Percentiles rank a stretch among this genome's conserved stretches.
These are phyloP conservation scores for Talaromyces amestolkiae DNA, from an alignment of 2,329 filamentous ascomycete genomes.

Conservation along the genomic window DNA sequence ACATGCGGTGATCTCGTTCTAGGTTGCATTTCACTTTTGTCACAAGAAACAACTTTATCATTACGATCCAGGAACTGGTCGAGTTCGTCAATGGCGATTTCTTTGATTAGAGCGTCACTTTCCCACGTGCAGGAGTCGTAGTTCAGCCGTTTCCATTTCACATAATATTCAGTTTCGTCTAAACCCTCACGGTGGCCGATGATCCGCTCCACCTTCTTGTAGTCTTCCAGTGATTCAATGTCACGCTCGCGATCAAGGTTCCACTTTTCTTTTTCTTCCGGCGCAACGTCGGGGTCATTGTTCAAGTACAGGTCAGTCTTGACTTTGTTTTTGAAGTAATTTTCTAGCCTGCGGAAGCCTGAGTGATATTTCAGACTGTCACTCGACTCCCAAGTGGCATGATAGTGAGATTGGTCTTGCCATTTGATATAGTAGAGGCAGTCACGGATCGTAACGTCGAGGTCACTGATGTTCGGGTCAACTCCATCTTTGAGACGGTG, in stretches of 20 bases:
- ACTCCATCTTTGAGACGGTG: slow-evolving; percentile 73
- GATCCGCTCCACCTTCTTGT: slow-evolving; percentile 87
- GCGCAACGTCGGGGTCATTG: slow-evolving; percentile 69
- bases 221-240: slow-evolving; percentile 82
- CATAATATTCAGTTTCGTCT: slow-evolving; percentile 79
- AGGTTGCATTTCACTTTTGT: slow-evolving; percentile 71
- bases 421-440: slow-evolving; percentile 95
- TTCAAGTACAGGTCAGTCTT: slow-evolving; percentile 77
- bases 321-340: slow-evolving; percentile 78
- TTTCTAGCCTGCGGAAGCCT: slow-evolving; percentile 85
- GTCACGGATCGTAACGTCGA: slow-evolving; percentile 52
- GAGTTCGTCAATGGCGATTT: slow-evolving; percentile 81
- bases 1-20: slow-evolving; percentile 71
- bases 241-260: slow-evolving; percentile 92
- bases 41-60: slow-evolving; percentile 75
- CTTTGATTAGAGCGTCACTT: slow-evolving; percentile 67
- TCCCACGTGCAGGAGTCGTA: slow-evolving; percentile 98
- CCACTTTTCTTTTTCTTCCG: slow-evolving; percentile 89
- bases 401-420: slow-evolving; percentile 91
- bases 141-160: slow-evolving; percentile 94
- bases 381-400: slow-evolving; percentile 90
- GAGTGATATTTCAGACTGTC: slow-evolving; percentile 72
- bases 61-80: slow-evolving; percentile 86
- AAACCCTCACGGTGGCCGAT: slow-evolving; percentile 80
- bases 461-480: slow-evolving; percentile 44